These are phyloP conservation scores for Auricularia cornea DNA, from an alignment of 768 basidiomycete genomes.

Conservation along the genomic window DNA sequence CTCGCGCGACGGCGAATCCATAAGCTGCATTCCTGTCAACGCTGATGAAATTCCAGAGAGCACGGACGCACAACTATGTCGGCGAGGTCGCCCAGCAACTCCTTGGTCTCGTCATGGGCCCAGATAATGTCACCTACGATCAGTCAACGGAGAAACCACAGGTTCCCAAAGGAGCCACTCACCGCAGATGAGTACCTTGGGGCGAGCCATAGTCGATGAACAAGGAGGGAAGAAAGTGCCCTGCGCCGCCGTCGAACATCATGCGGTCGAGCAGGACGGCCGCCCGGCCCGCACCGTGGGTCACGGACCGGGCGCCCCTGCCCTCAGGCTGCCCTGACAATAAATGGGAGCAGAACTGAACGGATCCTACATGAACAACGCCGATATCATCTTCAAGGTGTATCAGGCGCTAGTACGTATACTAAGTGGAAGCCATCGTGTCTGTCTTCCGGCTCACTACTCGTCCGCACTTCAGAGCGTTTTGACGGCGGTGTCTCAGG, in stretches of 20 bases:
- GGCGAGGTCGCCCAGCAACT: conserved; percentile 57
- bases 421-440: too few relatives aligned
- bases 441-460: too few relatives aligned
- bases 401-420: too few relatives aligned
- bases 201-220: conserved; percentile 16
- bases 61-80: conserved; percentile 63
- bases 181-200: conserved; percentile 28
- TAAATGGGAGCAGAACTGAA: too few relatives aligned
- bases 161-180: neutral
- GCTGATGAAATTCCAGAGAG: neutral
- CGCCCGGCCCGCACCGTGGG: too few relatives aligned
- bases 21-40: conserved; percentile 24
- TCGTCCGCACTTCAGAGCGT: too few relatives aligned
- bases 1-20: conserved; percentile 53
- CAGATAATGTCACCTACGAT: conserved; percentile 59
- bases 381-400: too few relatives aligned
- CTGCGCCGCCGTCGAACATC: neutral
- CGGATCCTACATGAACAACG: too few relatives aligned
- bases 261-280: neutral
- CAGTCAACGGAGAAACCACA: neutral
- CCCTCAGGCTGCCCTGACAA: too few relatives aligned
- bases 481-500: too few relatives aligned
- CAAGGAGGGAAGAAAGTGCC: neutral
- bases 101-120: conserved; percentile 67
- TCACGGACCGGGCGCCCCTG: too few relatives aligned